These are phyloP conservation scores for Arthrobotrys conoides DNA, from an alignment of 2,329 filamentous ascomycete species.

Conservation along the genomic window DNA sequence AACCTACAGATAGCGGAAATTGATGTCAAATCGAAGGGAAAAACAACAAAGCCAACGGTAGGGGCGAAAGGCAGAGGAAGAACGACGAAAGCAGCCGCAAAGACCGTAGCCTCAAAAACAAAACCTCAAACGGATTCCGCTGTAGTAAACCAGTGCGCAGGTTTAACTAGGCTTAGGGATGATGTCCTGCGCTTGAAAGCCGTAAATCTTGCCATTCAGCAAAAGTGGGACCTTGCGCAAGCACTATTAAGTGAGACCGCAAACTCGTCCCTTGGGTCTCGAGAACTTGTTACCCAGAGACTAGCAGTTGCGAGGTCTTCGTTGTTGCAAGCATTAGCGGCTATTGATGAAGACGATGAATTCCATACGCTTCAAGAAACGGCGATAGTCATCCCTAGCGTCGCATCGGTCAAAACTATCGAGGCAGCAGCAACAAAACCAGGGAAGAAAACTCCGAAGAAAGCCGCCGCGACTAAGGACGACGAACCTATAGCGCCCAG, in stretches of 20 bases:
- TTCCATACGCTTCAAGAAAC: constrained; percentile 94
- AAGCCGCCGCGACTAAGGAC: constrained; percentile 43
- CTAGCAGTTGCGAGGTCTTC: constrained; percentile 78
- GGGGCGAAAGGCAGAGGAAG: constrained; percentile 63
- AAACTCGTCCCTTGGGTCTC: constrained; percentile 67
- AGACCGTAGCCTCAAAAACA: constrained; percentile 61
- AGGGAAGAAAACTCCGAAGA: constrained; percentile 64
- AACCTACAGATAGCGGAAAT: constrained; percentile 63
- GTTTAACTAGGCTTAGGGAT: constrained; percentile 68
- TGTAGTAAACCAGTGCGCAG: constrained; percentile 65
- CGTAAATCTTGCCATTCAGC: constrained; percentile 68
- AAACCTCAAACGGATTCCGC: constrained; percentile 63
- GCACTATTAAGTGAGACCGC: constrained; percentile 71
- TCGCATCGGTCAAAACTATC: constrained; percentile 66
- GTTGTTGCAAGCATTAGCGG: constrained; percentile 77
- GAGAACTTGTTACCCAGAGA: constrained; percentile 70
- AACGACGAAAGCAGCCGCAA: constrained; percentile 49
- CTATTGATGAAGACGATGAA: constrained; percentile 83
- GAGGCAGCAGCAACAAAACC: constrained; percentile 65
- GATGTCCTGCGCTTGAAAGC: constrained; percentile 72
- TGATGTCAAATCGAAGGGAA: constrained; percentile 37
- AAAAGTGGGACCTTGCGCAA: constrained; percentile 74
- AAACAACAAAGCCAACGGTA: constrained; percentile 54
- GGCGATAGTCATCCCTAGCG: constrained; percentile 67
- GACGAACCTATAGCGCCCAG: constrained; percentile 23